Base-by-base conservation (phyloP, 148 eudicot genomes). In the Spergularia bocconei region DNA sequence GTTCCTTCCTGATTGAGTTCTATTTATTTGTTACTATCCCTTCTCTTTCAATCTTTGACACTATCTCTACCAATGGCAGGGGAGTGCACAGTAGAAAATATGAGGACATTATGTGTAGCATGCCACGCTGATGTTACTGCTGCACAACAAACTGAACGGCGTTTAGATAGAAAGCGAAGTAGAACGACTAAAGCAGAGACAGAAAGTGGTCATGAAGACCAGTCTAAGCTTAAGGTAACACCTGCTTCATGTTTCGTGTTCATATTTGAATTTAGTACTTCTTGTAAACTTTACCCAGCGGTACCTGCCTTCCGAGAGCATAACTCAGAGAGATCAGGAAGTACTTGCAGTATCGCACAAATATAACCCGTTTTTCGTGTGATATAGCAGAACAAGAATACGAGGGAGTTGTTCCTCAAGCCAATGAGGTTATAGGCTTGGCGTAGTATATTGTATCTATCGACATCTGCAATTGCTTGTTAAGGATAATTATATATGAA, bases 41-140 rank as follows among this genome's bases (percentile, higher is more conserved):
- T 44, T 44, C 10, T 2, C 7, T 9, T 6, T 44, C 48, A 44
- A 9, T 9, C 48, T 44, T 44, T 44, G 48, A 44, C 62, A 65
- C 57, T 17, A 66, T 56, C 57, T 81, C 8, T 36, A 41, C 44
- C 29, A 73, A 13, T 61, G 69, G 63, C 87, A 95, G 99, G 99
- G 69, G 97, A 95, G 75, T 95, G 99, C 82, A 89, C 79, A 77
- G 77, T 95, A 67, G 98, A 95, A 79, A 95, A 92, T 84, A 82
- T 95, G 94, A 85, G 97, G 82, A 95, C 99, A 48, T 86, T 95
- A 23, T 95, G 99, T 83, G 91, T 95, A 71, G 90, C 88, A 62
- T 95, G 99, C 74, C 99, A 95, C 79, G 90, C 92, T 81, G 94
- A 88, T 82, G 98, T 95, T 63, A 95, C 98, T 70, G 80, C 89